A percentile compares a stretch with the other conserved stretches of the same genome.
Evolutionary conservation across 2,329 filamentous ascomycete species (phyloP).

Genomic region (Monosporascus sp.): DNA sequence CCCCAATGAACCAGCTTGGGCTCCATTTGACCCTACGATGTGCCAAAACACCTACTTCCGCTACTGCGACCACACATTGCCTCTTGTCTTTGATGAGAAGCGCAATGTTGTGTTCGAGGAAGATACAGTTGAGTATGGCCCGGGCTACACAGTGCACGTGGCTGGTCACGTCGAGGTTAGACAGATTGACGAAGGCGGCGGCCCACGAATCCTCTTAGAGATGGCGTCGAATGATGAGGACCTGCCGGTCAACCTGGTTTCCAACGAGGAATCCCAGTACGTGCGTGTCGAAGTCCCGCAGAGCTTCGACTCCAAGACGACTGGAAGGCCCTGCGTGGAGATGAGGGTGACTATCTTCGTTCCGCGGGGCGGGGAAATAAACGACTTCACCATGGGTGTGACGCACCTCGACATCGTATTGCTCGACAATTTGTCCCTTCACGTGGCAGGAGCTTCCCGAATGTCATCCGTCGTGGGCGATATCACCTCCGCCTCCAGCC

Average conservation of each 20-base stretch:
- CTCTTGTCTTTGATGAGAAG: constrained; percentile 29
- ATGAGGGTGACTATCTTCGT: constrained; percentile 43
- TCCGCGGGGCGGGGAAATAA: constrained; percentile 33
- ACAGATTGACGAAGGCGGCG: constrained; percentile 24
- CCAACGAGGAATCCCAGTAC: constrained; percentile 29
- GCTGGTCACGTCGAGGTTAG: constrained; percentile 42
- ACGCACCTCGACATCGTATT: constrained; percentile 32
- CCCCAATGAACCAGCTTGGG: constrained; percentile 1
- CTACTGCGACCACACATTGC: constrained; percentile 24
- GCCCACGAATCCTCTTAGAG: constrained; percentile 37
- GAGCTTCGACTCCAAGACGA: constrained; percentile 21
- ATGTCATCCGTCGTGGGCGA: constrained; percentile 34
- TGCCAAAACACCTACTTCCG: constrained; percentile 20
- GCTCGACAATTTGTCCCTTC: constrained; percentile 30
- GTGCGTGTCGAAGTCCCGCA: constrained; percentile 36
- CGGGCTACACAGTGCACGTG: constrained; percentile 29
- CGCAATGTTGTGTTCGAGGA: constrained; percentile 37
- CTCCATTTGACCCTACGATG: constrained; percentile 14
- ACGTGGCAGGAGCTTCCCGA: constrained; percentile 26
- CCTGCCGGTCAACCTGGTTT: constrained; percentile 29
- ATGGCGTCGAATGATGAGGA: constrained; percentile 38
- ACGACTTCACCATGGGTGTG: constrained; percentile 29
- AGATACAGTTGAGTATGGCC: constrained; percentile 17
- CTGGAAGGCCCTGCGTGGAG: constrained; percentile 38
- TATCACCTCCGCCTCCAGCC: constrained; percentile 29